Conservation (phyloP, 2,329 filamentous ascomycete species). For the Aspergillus sp. region DNA sequence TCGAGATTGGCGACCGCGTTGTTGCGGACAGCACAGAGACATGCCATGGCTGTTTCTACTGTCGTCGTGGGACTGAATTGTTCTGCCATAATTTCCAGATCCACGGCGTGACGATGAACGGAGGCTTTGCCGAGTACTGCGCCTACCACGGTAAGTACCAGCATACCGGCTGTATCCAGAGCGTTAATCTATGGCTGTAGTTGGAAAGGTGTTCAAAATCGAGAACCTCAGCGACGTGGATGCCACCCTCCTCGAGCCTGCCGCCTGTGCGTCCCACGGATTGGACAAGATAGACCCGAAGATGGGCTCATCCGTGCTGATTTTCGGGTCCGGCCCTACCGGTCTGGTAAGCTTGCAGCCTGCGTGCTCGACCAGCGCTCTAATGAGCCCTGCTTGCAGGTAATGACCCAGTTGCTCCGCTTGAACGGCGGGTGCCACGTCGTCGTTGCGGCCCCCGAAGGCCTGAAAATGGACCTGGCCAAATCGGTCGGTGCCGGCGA, state of each 20-base stretch:
- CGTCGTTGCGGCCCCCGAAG: constrained; percentile 58
- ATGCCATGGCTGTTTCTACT: constrained; percentile 65
- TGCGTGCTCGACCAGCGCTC: constrained; percentile 57
- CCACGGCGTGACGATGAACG: constrained; percentile 51
- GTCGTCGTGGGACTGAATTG: constrained; percentile 56
- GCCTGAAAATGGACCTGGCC: constrained; percentile 62
- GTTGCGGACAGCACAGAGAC: constrained; percentile 49
- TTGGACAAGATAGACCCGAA: constrained; percentile 59
- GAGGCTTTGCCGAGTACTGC: constrained; percentile 64
- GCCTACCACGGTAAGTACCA: constrained; percentile 35
- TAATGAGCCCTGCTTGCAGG: constrained; percentile 44
- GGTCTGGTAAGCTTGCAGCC: constrained; percentile 57
- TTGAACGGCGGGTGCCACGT: constrained; percentile 61
- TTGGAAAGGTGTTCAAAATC: constrained; percentile 55
- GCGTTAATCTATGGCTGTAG: constrained; percentile 16
- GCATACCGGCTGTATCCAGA: not conserved
- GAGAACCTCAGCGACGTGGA: constrained; percentile 59
- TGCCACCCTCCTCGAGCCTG: constrained; percentile 60
- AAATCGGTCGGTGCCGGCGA: constrained; percentile 40
- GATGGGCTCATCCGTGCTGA: constrained; percentile 54
- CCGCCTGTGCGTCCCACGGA: constrained; percentile 62
- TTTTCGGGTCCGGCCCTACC: constrained; percentile 61
- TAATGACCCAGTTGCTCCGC: constrained; percentile 54
- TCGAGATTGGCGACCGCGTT: constrained; percentile 55
- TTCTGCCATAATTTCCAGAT: constrained; percentile 62